Evolutionary conservation across 768 basidiomycete species (phyloP).

Genomic region (Pisolithus sp.): DNA sequence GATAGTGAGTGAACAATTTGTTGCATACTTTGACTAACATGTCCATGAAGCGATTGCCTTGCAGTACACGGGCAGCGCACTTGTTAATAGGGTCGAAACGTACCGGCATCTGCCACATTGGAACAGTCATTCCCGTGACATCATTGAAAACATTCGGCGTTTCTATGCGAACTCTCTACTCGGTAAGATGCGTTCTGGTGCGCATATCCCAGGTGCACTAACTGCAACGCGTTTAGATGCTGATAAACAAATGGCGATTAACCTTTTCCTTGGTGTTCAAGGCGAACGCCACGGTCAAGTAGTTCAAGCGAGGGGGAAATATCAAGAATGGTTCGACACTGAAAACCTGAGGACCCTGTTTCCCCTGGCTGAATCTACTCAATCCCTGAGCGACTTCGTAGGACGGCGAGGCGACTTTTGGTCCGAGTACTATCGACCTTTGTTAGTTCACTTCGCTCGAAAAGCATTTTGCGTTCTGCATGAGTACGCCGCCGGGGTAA

Average conservation of each 20-base stretch:
- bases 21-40: constrained; percentile 1
- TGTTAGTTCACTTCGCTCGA: constrained; percentile 78
- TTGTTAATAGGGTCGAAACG: constrained; percentile 94
- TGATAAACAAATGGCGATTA: constrained; percentile 95
- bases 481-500: constrained; percentile 84
- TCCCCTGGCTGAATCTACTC: constrained; percentile 55
- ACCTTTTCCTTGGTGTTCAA: constrained; percentile 87
- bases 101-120: constrained; percentile 94
- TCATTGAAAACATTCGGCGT: constrained; percentile 89
- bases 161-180: constrained; percentile 94
- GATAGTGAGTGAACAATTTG: constrained; percentile 57
- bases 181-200: constrained; percentile 36
- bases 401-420: constrained; percentile 66
- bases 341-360: constrained; percentile 66
- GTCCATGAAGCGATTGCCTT: constrained; percentile 69
- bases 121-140: constrained; percentile 95
- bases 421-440: constrained; percentile 84
- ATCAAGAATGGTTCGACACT: constrained; percentile 82
- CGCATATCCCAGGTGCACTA: not conserved
- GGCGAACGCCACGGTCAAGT: constrained; percentile 44
- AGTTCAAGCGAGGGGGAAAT: constrained; percentile 55
- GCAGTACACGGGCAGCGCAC: constrained; percentile 94
- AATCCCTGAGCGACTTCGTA: constrained; percentile 55
- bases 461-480: constrained; percentile 88
- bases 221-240: constrained; percentile 51